Percentiles rank a stretch among this genome's conserved stretches.
phyloP scores from a whole-genome alignment of 768 basidiomycete genomes.

The Lactifluus piperatus region DNA sequence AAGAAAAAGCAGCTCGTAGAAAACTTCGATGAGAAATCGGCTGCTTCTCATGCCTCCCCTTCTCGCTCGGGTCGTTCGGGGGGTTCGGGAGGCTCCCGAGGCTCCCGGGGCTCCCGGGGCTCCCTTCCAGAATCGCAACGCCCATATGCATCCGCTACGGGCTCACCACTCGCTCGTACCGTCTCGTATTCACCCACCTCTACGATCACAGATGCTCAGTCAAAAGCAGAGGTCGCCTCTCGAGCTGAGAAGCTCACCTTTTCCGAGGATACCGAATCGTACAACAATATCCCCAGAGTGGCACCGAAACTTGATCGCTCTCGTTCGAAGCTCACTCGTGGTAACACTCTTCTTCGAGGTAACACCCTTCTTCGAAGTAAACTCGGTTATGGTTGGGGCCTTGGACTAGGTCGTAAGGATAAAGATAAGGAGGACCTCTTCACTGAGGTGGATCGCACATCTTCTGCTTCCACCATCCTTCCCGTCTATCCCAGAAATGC shows the following conservation, averaged over 20 bases:
- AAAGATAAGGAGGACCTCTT: conserved; percentile 18
- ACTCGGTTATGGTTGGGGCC: conserved; percentile 20
- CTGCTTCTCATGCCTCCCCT: not conserved
- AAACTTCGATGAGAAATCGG: conserved; percentile 12
- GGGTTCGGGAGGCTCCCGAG: not conserved
- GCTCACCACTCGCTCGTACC: conserved; percentile 16
- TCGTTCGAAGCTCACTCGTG: conserved; percentile 17
- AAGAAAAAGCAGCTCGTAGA: conserved; percentile 15
- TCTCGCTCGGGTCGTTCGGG: not conserved
- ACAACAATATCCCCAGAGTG: conserved; percentile 10
- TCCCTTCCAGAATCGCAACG: conserved; percentile 10
- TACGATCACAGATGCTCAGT: conserved; percentile 16
- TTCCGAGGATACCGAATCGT: conserved; percentile 22
- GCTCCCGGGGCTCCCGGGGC: not conserved
- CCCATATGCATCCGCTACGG: not conserved
- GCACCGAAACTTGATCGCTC: conserved; percentile 20
- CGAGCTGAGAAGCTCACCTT: conserved; percentile 16
- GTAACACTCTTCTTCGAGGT: too few species aligned
- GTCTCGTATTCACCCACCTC: conserved; percentile 16
- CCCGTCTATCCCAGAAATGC: conserved; percentile 18
- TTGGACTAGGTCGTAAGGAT: conserved; percentile 17
- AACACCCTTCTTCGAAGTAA: conserved; percentile 1
- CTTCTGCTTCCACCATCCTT: conserved; percentile 16
- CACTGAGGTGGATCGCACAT: conserved; percentile 12
- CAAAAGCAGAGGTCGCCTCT: conserved; percentile 1